Evolutionary conservation across 2,329 filamentous ascomycete genomes (phyloP).

Genomic region (Chaetomium sp.): DNA sequence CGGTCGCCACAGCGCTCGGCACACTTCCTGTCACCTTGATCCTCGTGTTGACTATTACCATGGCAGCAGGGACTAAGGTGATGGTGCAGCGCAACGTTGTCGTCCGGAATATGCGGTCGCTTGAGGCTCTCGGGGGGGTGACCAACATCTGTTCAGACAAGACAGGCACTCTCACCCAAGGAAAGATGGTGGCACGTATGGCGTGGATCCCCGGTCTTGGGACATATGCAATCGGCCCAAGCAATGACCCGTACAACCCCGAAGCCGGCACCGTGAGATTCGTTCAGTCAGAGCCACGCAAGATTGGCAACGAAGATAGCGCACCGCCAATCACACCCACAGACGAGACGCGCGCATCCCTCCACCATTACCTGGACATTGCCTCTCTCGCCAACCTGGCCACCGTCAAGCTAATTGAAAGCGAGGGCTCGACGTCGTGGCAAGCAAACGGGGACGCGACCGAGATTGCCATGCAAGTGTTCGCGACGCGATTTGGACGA

Average conservation of each 20-base stretch:
- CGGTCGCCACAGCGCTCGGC: slow-evolving; percentile 52
- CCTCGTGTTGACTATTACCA: slow-evolving; percentile 65
- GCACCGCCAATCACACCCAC: slow-evolving; percentile 27
- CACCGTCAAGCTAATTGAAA: slow-evolving; percentile 39
- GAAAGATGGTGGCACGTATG: slow-evolving; percentile 67
- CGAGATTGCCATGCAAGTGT: slow-evolving; percentile 74
- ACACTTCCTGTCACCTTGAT: slow-evolving; percentile 60
- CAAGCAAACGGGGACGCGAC: slow-evolving; percentile 66
- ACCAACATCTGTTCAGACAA: slow-evolving; percentile 73
- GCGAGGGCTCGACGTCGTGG: slow-evolving; percentile 32
- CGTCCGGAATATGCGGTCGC: slow-evolving; percentile 61
- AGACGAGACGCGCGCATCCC: slow-evolving; percentile 45
- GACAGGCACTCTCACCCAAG: slow-evolving; percentile 67
- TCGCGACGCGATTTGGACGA: slow-evolving; percentile 68
- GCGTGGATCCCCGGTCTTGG: slow-evolving; percentile 62
- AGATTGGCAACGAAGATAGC: slow-evolving; percentile 29
- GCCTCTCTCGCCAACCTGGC: slow-evolving; percentile 42
- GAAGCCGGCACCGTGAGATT: slow-evolving; percentile 47
- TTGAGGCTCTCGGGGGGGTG: slow-evolving; percentile 71
- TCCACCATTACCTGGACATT: slow-evolving; percentile 50
- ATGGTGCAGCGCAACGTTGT: slow-evolving; percentile 60
- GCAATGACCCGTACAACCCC: slow-evolving; percentile 61
- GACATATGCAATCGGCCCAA: slow-evolving; percentile 56
- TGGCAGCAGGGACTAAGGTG: slow-evolving; percentile 58
- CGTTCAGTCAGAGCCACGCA: slow-evolving; percentile 22